Base-by-base conservation (phyloP, 164 flowering plant genomes). In the Warburgia ugandensis region DNA sequence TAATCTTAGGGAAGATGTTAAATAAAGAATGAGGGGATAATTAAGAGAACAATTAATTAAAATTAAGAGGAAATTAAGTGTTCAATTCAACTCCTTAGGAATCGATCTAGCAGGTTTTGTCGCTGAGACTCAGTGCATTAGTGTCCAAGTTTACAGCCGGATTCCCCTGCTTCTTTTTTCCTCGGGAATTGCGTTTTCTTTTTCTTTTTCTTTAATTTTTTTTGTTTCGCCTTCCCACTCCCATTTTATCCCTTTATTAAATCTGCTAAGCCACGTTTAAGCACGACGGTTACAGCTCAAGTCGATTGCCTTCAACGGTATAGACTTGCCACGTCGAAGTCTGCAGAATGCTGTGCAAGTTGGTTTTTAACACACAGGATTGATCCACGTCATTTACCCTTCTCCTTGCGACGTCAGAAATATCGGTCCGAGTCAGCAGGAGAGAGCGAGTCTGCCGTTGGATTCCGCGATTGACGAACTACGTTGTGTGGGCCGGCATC, bases 51-150 rank as follows among this genome's bases (percentile, higher is more conserved):
- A 22, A 33, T 14, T 49, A 49, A 49, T 49, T 23, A 17, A 22
- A 19, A 9, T 22, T 14, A n/a, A 28, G 46, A 41, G 39, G 33
- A 29, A 49, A 62, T 53, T 50, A 66, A 49, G 48, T 41, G 60
- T 65, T 68, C 48, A 65, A 70, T 63, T 69, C 63, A 73, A 64
- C 73, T 25, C 81, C 79, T 69, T 57, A 72, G 68, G 80, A 77
- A 79, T 50, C 82, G 80, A 79, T 76, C 84, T 46, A 71, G 86
- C 84, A 69, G 72, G 75, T 68, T 83, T 52, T 83, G 74, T 68
- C 77, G 80, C 77, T 70, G 69, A 36, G 64, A 54, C 70, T 62
- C 45, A 43, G 62, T 65, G 78, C 73, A 77, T 77, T 64, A 70
- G 61, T 61, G 65, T 74, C 83, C 78, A 78, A 71, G 70, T 78